Conservation (phyloP, 345 rosid species). For the Gossypium mustelinum region DNA sequence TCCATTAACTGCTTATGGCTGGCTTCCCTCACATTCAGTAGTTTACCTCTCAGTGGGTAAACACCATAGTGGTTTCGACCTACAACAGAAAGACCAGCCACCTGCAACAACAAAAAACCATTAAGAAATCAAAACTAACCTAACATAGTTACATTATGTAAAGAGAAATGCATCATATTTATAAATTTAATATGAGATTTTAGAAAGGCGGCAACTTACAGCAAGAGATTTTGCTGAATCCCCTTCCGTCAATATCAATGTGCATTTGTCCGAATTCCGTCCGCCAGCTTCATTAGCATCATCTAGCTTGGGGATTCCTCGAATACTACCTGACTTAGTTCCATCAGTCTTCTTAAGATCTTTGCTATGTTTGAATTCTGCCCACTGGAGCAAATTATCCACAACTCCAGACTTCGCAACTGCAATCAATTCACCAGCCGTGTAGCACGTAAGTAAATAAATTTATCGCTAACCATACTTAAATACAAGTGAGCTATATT, state of each 20-base stretch:
- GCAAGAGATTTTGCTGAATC: constrained; percentile 98
- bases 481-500: constrained; percentile 10
- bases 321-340: constrained; percentile 55
- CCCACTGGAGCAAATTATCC: constrained; percentile 85
- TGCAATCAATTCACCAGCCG: constrained; percentile 24
- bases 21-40: constrained; percentile 96
- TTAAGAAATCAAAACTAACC: constrained; percentile 17
- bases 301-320: constrained; percentile 67
- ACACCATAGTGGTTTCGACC: constrained; percentile 75
- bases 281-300: constrained; percentile 97
- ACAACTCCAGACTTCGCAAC: constrained; percentile 81
- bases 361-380: constrained; percentile 73
- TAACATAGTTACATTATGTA: neutral
- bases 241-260: constrained; percentile 96
- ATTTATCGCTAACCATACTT: neutral
- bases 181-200: neutral
- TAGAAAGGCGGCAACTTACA: constrained; percentile 39
- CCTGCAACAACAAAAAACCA: constrained; percentile 30
- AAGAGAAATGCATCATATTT: neutral
- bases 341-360: constrained; percentile 95
- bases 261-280: constrained; percentile 64
- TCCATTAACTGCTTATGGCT: constrained; percentile 71
- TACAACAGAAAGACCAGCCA: constrained; percentile 67
- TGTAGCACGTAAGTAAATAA: neutral
- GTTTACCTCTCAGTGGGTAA: constrained; percentile 88